Evolutionary conservation across 129 eudicot species (phyloP).

Genomic region (carrot (Daucus carota)): DH1_v3.0 NC_030382.2:41059001-41059500

Average conservation of each 20-base stretch:
- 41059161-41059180: not conserved
- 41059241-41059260: not conserved
- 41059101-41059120: not conserved
- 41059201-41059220: not conserved
- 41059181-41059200: not conserved
- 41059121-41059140: not conserved
- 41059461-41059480: constrained; percentile 71
- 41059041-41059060: not conserved
- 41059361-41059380: not conserved
- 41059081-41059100: not conserved
- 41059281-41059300: not conserved
- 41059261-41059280: not conserved
- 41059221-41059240: not conserved
- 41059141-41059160: not conserved
- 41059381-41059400: not conserved
- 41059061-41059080: not conserved
- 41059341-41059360: not conserved
- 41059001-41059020: not conserved
- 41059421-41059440: constrained; percentile 79
- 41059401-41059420: constrained; percentile 17
- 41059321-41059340: not conserved
- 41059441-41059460: constrained; percentile 95
- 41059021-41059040: not conserved
- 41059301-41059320: not conserved
- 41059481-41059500: constrained; percentile 67